Conservation (phyloP, 495 filamentous ascomycete species). For the Penicillium lagena region DNA sequence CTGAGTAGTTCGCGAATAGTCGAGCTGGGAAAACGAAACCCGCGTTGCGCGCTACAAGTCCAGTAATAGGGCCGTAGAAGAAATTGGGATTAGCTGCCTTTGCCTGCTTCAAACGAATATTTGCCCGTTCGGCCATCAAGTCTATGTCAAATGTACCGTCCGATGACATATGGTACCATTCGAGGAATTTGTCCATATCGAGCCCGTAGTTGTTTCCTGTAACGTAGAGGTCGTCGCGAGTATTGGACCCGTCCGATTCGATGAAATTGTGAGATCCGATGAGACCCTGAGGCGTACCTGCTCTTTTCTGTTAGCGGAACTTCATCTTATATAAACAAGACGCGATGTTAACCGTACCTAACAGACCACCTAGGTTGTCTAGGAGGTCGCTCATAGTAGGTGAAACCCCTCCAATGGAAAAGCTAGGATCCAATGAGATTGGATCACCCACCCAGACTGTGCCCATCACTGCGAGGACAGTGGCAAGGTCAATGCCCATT, state of each 20-base stretch:
- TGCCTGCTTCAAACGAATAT: slow-evolving; percentile 37
- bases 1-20: slow-evolving; percentile 42
- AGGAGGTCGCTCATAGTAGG: slow-evolving; percentile 25
- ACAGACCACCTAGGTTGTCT: slow-evolving; percentile 18
- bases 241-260: slow-evolving; percentile 51
- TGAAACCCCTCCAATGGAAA: slow-evolving; percentile 30
- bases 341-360: slow-evolving; percentile 9
- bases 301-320: too few relatives aligned
- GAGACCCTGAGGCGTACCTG: slow-evolving; percentile 37
- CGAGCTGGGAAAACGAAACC: slow-evolving; percentile 38
- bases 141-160: slow-evolving; percentile 32
- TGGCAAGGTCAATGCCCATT: slow-evolving; percentile 44
- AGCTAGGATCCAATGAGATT: slow-evolving; percentile 30
- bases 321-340: background rate
- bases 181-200: slow-evolving; percentile 36
- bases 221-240: slow-evolving; percentile 45
- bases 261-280: slow-evolving; percentile 50
- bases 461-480: slow-evolving; percentile 45
- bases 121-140: slow-evolving; percentile 28
- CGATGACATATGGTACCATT: slow-evolving; percentile 28
- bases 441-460: slow-evolving; percentile 44
- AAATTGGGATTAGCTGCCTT: slow-evolving; percentile 9
- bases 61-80: too few relatives aligned
- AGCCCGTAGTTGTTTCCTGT: slow-evolving; percentile 35
- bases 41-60: slow-evolving; percentile 30